Percentiles rank a stretch among this genome's conserved stretches.
Conservation (phyloP, 768 basidiomycete species). For the Leccinum fibrillosum region DNA sequence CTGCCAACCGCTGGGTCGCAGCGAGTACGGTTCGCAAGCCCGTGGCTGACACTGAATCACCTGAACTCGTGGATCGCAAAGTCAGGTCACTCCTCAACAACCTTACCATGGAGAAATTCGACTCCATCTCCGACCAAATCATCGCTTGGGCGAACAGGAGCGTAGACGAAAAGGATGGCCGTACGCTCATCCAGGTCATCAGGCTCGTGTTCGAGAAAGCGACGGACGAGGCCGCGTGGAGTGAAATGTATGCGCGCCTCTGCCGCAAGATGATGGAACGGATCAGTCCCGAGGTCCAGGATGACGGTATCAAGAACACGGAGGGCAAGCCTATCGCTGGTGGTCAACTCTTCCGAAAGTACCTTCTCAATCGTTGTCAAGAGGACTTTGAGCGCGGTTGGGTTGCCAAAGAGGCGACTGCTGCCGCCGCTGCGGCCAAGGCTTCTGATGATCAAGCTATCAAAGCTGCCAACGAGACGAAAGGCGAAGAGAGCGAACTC, state of each 20-base stretch:
- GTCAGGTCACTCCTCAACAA: constrained; percentile 92
- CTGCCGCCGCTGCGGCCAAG: constrained; percentile 19
- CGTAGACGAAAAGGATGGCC: constrained; percentile 85
- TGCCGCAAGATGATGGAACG: constrained; percentile 96
- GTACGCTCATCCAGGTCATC: constrained; percentile 92
- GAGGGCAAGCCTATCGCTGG: constrained; percentile 91
- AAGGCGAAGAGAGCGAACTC: constrained; percentile 60
- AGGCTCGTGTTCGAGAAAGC: constrained; percentile 96
- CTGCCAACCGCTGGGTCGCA: constrained; percentile 52
- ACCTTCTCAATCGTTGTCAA: constrained; percentile 93
- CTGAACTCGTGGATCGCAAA: constrained; percentile 42
- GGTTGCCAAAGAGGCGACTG: constrained; percentile 83
- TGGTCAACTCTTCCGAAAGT: constrained; percentile 94
- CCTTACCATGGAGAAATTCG: constrained; percentile 95
- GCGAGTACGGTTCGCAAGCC: too few species aligned
- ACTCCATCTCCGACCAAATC: constrained; percentile 93
- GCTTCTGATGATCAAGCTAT: too few species aligned
- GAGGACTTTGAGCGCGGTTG: constrained; percentile 98
- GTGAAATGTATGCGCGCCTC: constrained; percentile 95
- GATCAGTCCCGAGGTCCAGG: constrained; percentile 83
- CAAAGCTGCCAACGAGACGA: constrained; percentile 56
- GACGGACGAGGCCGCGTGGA: constrained; percentile 93
- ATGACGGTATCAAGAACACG: constrained; percentile 75
- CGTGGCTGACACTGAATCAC: too few species aligned
- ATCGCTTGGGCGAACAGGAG: constrained; percentile 94